These are phyloP conservation scores for Theobroma cacao DNA, from an alignment of 345 rosid species.

Conservation along the genomic window DNA sequence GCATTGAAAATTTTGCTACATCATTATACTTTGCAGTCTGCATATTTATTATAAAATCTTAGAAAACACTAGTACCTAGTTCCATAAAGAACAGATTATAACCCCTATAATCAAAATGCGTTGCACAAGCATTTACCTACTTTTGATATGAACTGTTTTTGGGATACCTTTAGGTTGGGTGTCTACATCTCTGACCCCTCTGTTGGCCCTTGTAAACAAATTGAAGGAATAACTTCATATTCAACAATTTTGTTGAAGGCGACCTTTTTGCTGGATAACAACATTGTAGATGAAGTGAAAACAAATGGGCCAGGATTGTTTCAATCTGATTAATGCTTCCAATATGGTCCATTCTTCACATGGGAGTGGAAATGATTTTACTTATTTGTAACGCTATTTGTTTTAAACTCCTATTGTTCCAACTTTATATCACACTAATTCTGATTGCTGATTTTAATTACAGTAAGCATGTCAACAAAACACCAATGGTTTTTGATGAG, in stretches of 20 bases:
- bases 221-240: background rate
- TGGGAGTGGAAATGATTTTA: too few relatives aligned
- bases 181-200: background rate
- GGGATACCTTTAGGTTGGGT: background rate
- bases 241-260: background rate
- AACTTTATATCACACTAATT: background rate
- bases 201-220: background rate
- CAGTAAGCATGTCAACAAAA: slow-evolving; percentile 44
- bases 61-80: too few relatives aligned
- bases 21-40: background rate
- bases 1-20: background rate
- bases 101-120: background rate
- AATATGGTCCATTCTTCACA: background rate
- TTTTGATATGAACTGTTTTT: background rate
- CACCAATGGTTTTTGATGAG: slow-evolving; percentile 43
- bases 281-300: background rate
- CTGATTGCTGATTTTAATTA: slow-evolving; percentile 18
- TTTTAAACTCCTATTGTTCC: background rate
- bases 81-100: background rate
- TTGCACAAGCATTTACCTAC: slow-evolving; percentile 6
- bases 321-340: background rate
- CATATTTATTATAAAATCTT: too few relatives aligned
- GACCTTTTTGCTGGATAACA: background rate
- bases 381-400: background rate
- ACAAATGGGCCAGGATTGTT: background rate